Conservation (phyloP, 257 asterid species). For the Solanum bukasovii region DNA sequence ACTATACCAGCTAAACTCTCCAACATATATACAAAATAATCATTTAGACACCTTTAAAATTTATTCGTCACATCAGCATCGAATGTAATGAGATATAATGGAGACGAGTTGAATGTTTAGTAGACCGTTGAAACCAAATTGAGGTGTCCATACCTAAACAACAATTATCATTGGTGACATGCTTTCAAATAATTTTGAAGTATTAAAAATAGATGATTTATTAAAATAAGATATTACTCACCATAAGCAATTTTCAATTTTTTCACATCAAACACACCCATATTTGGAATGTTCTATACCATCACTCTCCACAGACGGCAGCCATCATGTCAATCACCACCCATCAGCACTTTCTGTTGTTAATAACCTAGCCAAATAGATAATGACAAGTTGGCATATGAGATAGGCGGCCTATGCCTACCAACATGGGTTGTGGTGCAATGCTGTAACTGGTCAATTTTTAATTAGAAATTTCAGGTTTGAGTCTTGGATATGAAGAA, state of each 20-base stretch:
- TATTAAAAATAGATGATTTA: not conserved
- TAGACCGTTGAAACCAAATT: not conserved
- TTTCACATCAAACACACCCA: not conserved
- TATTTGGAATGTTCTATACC: not conserved
- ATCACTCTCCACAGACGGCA: not conserved
- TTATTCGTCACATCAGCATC: not conserved
- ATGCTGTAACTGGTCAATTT: fast-evolving
- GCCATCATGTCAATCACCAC: not conserved
- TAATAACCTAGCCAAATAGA: not conserved
- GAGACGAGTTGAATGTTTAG: not conserved
- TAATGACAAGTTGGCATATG: not conserved
- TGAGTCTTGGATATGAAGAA: no score
- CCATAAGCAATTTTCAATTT: not conserved
- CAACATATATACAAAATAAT: not conserved
- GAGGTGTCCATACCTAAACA: not conserved
- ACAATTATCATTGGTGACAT: not conserved
- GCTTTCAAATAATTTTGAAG: not conserved
- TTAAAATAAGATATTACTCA: not conserved
- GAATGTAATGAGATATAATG: not conserved
- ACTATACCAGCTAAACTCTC: not conserved
- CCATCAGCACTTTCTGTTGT: not conserved
- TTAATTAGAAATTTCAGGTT: no score
- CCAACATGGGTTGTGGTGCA: not conserved
- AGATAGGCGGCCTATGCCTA: not conserved
- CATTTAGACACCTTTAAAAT: not conserved